Conservation (phyloP, 1,284 basidiomycete species). For the Irpex sp. region DNA sequence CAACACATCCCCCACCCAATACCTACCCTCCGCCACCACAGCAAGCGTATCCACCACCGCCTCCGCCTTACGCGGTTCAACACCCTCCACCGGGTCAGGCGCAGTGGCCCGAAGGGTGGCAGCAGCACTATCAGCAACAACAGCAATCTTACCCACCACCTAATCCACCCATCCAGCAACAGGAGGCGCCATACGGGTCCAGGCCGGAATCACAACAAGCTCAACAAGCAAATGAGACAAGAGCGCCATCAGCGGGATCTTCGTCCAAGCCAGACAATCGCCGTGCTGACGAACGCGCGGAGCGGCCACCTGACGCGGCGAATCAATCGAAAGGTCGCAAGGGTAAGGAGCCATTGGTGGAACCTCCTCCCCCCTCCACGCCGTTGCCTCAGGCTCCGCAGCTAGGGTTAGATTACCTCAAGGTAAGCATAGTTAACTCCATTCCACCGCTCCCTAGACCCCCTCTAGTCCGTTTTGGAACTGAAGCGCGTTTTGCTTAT, state of each 20-base stretch:
- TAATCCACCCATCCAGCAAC: slow-evolving; percentile 23
- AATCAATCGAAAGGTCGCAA: slow-evolving; percentile 22
- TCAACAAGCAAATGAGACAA: not conserved
- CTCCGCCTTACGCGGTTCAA: slow-evolving; percentile 31
- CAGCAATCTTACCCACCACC: slow-evolving; percentile 19
- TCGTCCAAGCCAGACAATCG: slow-evolving; percentile 27
- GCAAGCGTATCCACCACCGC: not conserved
- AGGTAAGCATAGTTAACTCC: slow-evolving; percentile 33
- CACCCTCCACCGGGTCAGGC: slow-evolving; percentile 23
- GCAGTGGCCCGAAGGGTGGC: slow-evolving; percentile 33
- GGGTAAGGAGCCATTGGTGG: slow-evolving; percentile 19
- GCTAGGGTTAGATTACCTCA: slow-evolving; percentile 44
- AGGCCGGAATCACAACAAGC: slow-evolving; percentile 16
- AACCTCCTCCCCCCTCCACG: slow-evolving; percentile 18
- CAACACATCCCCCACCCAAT: slow-evolving; percentile 19
- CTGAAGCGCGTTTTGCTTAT: slow-evolving; percentile 7
- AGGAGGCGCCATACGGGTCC: slow-evolving; percentile 22
- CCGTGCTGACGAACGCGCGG: slow-evolving; percentile 22
- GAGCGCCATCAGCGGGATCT: slow-evolving; percentile 17
- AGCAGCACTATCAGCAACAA: slow-evolving; percentile 24
- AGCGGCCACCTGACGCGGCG: slow-evolving; percentile 18
- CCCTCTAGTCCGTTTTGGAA: not conserved
- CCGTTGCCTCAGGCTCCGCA: slow-evolving; percentile 18
- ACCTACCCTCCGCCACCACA: slow-evolving; percentile 3
- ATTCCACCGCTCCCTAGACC: slow-evolving; percentile 1